phyloP scores from a whole-genome alignment of 2,329 filamentous ascomycete species.

The Nectriaceae sp. region DNA sequence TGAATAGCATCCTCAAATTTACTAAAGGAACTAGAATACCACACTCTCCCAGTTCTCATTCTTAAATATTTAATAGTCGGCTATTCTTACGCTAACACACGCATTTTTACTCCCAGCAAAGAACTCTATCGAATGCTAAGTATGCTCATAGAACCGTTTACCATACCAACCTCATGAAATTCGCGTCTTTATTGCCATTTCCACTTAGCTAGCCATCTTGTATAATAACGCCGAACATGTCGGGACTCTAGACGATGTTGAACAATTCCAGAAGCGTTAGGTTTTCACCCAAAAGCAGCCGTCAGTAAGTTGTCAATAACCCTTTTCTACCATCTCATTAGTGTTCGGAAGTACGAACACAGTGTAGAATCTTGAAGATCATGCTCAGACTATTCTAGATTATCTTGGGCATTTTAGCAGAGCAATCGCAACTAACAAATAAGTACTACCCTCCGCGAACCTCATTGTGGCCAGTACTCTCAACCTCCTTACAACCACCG shows the following conservation, averaged over 20 bases:
- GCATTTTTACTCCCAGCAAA: neutral
- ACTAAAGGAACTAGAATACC: neutral
- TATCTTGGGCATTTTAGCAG: neutral
- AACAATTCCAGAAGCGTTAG: neutral
- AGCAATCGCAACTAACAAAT: neutral
- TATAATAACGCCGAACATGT: neutral
- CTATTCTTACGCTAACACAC: neutral
- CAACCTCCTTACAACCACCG: neutral
- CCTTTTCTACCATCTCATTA: neutral
- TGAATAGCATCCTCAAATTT: neutral
- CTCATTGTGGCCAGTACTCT: neutral
- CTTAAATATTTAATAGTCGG: neutral
- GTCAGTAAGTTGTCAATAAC: neutral
- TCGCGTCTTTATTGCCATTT: neutral
- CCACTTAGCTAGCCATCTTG: neutral
- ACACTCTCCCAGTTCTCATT: neutral
- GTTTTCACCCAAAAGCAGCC: neutral
- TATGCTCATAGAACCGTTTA: neutral
- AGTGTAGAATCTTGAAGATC: neutral
- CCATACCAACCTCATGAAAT: neutral
- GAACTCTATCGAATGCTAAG: neutral
- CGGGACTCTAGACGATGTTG: neutral
- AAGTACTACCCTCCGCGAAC: neutral
- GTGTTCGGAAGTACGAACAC: neutral
- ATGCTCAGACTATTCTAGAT: neutral